phyloP scores from a whole-genome alignment of 371 early-diverging fungal species.

The Zopfochytrium polystomum region DNA sequence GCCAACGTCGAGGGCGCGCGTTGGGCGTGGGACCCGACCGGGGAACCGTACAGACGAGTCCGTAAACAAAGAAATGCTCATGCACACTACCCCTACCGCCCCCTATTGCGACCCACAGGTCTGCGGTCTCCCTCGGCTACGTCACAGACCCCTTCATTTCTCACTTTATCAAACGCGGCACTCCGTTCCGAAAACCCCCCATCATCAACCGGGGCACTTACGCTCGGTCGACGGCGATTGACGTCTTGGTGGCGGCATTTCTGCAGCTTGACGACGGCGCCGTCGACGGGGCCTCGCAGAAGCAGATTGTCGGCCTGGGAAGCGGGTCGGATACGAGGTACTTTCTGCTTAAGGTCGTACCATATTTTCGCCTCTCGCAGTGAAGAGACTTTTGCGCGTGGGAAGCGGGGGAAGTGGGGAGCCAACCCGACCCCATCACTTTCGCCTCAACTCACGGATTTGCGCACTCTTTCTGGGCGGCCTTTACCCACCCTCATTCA shows the following conservation, averaged over 20 bases:
- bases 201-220: constrained; percentile 88
- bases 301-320: constrained; percentile 84
- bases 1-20: no score
- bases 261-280: constrained; percentile 15
- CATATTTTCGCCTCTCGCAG: neutral
- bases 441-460: neutral
- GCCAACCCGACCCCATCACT: neutral
- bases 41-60: no score
- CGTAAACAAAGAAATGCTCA: neutral
- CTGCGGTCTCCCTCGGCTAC: constrained; percentile 78
- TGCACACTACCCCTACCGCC: neutral
- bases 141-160: constrained; percentile 74
- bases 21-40: no score
- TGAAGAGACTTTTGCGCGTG: constrained; percentile 1
- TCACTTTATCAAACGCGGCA: constrained; percentile 63
- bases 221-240: constrained; percentile 67
- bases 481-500: constrained; percentile 5
- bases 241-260: constrained; percentile 63
- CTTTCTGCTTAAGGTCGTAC: constrained; percentile 70
- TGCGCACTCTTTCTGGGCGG: neutral
- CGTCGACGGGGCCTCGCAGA: constrained; percentile 19
- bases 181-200: constrained; percentile 57
- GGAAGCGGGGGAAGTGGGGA: no score
- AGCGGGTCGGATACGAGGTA: constrained; percentile 93
- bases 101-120: constrained; percentile 57